Evolutionary conservation across 1,284 basidiomycete species (phyloP).

Genomic region (Leccinum insolens): DNA sequence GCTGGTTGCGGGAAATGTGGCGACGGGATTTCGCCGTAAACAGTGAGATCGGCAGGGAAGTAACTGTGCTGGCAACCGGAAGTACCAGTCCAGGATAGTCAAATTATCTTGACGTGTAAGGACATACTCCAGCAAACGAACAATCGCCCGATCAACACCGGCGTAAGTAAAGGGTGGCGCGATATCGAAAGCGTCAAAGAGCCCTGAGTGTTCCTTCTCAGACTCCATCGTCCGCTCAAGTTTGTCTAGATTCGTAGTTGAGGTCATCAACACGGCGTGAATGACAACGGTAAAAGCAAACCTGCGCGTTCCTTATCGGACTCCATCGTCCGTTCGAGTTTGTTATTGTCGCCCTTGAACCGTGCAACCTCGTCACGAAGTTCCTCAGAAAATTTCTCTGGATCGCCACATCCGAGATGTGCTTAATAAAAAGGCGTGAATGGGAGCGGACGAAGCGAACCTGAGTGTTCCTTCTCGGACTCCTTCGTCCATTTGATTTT

Average conservation of each 20-base stretch:
- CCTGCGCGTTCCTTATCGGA: too few species aligned
- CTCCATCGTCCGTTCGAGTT: too few species aligned
- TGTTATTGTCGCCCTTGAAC: too few species aligned
- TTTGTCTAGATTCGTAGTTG: too few species aligned
- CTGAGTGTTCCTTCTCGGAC: too few species aligned
- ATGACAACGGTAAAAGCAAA: too few species aligned
- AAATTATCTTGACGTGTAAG: slow-evolving; percentile 5
- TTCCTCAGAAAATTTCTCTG: too few species aligned
- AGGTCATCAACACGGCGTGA: not conserved
- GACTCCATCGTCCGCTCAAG: not conserved
- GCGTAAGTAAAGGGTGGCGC: slow-evolving; percentile 6
- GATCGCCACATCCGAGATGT: too few species aligned
- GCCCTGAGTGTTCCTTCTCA: not conserved
- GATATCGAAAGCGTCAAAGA: slow-evolving; percentile 8
- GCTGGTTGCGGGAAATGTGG: slow-evolving; percentile 1
- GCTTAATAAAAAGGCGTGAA: not conserved
- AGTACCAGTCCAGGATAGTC: slow-evolving; percentile 7
- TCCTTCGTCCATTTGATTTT: too few species aligned
- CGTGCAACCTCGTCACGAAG: too few species aligned
- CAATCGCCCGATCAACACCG: slow-evolving; percentile 2
- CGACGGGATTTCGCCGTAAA: slow-evolving; percentile 10
- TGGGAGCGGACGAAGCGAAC: not conserved
- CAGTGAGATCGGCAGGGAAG: slow-evolving; percentile 5
- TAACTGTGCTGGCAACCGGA: slow-evolving; percentile 13
- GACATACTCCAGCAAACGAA: slow-evolving; percentile 10